These are phyloP conservation scores for Calonectria ilicicola DNA, from an alignment of 2,329 filamentous ascomycete species.

Conservation along the genomic window DNA sequence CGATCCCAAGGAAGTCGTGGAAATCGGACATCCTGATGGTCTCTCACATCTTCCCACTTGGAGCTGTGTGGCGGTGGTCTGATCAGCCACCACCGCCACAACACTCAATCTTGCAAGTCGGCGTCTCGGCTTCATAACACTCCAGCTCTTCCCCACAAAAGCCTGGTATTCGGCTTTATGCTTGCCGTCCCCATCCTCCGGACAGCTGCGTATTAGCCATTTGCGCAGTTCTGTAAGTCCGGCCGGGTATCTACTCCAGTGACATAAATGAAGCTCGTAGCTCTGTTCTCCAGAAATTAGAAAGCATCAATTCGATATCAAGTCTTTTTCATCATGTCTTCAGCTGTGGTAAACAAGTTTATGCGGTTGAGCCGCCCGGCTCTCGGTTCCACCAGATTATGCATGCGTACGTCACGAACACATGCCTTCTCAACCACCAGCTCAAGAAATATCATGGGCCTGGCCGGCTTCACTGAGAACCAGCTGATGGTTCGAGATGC, in stretches of 20 bases:
- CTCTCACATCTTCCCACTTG: not conserved
- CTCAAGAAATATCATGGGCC: slow-evolving; percentile 71
- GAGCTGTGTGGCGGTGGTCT: not conserved
- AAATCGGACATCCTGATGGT: slow-evolving; percentile 5
- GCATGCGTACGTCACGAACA: not conserved
- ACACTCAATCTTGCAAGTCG: not conserved
- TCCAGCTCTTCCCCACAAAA: not conserved
- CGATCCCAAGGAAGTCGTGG: not conserved
- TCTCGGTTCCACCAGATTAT: not conserved
- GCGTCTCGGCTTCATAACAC: not conserved
- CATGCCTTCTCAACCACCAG: slow-evolving; percentile 51
- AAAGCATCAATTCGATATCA: not conserved
- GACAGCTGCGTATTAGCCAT: slow-evolving; percentile 7
- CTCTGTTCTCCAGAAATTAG: not conserved
- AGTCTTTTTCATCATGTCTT: slow-evolving; percentile 25
- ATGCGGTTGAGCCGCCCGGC: slow-evolving; percentile 26
- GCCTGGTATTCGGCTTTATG: slow-evolving; percentile 5
- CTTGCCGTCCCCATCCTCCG: not conserved
- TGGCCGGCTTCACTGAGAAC: slow-evolving; percentile 77
- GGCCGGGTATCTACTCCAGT: not conserved
- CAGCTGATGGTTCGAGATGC: slow-evolving; percentile 80
- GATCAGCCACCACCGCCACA: not conserved
- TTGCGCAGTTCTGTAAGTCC: slow-evolving; percentile 14
- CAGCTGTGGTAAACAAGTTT: slow-evolving; percentile 17
- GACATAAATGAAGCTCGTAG: slow-evolving; percentile 24